Evolutionary conservation across 2,329 filamentous ascomycete genomes (phyloP).

Genomic region (Dactylellina drechsleri): DNA sequence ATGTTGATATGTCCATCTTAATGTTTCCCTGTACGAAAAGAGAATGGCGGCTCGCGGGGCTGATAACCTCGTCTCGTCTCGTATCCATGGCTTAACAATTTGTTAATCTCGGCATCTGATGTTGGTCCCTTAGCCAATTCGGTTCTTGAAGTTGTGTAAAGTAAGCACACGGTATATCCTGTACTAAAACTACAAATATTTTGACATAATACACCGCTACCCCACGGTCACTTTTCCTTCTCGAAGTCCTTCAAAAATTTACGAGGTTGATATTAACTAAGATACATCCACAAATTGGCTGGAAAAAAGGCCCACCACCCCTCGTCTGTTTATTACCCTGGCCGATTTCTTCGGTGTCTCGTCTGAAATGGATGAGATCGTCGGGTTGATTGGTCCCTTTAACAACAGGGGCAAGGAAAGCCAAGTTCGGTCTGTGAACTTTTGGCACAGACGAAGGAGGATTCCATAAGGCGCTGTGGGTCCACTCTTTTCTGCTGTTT

Average conservation of each 20-base stretch:
- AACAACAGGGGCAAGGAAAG: constrained; percentile 8
- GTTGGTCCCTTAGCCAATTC: too few relatives aligned
- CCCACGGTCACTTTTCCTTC: too few relatives aligned
- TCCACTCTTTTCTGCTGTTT: constrained; percentile 17
- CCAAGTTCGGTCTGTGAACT: constrained; percentile 20
- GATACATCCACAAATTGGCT: too few relatives aligned
- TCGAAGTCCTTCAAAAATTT: too few relatives aligned
- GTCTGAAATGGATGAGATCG: constrained; percentile 41
- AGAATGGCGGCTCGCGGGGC: neutral
- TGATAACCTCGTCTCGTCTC: too few relatives aligned
- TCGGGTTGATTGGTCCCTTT: constrained; percentile 22
- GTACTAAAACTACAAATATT: too few relatives aligned
- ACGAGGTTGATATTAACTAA: too few relatives aligned
- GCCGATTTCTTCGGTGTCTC: neutral
- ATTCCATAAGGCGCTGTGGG: constrained; percentile 36
- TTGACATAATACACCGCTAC: too few relatives aligned
- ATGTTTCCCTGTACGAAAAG: constrained; percentile 8
- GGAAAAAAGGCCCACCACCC: too few relatives aligned
- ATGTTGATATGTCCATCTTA: constrained; percentile 24
- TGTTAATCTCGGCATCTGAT: neutral
- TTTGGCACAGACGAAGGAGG: constrained; percentile 14
- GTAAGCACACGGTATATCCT: too few relatives aligned
- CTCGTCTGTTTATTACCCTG: too few relatives aligned
- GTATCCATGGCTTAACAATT: constrained; percentile 10
- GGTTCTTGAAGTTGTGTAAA: too few relatives aligned